phyloP scores from a whole-genome alignment of 164 flowering plant genomes.

The Saururus chinensis region DNA sequence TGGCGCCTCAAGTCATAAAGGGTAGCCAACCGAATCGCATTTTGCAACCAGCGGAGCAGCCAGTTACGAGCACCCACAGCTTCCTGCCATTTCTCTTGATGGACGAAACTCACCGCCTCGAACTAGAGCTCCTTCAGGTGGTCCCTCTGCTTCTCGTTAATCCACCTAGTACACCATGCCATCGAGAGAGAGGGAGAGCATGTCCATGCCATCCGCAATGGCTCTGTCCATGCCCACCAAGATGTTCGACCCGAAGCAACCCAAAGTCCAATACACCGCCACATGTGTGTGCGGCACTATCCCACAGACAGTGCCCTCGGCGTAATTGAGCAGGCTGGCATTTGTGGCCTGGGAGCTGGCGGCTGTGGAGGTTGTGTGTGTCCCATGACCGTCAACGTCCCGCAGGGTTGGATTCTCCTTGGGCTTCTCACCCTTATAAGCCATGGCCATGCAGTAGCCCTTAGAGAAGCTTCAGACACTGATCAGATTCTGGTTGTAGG shows the following conservation, averaged over 20 bases:
- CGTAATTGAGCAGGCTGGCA: slow-evolving; percentile 74
- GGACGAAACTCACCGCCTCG: slow-evolving; percentile 10
- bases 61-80: slow-evolving; percentile 10
- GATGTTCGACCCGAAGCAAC: slow-evolving; percentile 70
- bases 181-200: slow-evolving; percentile 71
- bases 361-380: slow-evolving; percentile 79
- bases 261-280: slow-evolving; percentile 59
- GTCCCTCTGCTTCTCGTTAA: slow-evolving; percentile 47
- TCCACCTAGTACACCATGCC: slow-evolving; percentile 73
- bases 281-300: slow-evolving; percentile 66
- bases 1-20: slow-evolving; percentile 17
- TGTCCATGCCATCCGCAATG: slow-evolving; percentile 65
- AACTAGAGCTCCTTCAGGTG: slow-evolving; percentile 17
- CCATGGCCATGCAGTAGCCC: slow-evolving; percentile 41
- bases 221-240: slow-evolving; percentile 74
- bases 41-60: slow-evolving; percentile 10
- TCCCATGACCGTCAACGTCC: slow-evolving; percentile 77
- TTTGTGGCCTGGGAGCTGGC: slow-evolving; percentile 49
- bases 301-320: slow-evolving; percentile 72
- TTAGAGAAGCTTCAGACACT: slow-evolving; percentile 62
- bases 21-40: slow-evolving; percentile 19
- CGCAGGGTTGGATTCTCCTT: slow-evolving; percentile 37
- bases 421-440: slow-evolving; percentile 23
- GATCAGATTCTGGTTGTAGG: slow-evolving; percentile 69
- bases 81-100: slow-evolving; percentile 13